Conservation (phyloP, 179 eudicot species). For the Camellia oleifera region DNA sequence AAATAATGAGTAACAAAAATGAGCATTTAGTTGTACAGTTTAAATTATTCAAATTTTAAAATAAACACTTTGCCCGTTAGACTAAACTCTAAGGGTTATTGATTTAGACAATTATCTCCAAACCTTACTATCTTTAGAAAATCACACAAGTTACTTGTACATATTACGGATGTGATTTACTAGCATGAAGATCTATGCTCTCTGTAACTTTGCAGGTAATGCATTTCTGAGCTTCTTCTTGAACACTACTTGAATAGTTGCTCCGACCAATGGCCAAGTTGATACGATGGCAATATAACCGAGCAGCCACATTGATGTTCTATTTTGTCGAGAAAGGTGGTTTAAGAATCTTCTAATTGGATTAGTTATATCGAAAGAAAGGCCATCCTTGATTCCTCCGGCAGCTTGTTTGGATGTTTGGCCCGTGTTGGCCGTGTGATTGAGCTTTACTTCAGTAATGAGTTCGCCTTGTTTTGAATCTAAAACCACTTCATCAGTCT, state of each 20-base stretch:
- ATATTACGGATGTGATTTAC: not conserved
- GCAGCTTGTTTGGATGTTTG: constrained; percentile 25
- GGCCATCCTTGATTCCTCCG: constrained; percentile 12
- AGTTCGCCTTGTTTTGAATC: constrained; percentile 25
- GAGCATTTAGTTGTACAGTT: too few species aligned
- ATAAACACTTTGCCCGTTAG: too few species aligned
- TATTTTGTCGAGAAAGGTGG: constrained; percentile 46
- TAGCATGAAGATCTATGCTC: constrained; percentile 23
- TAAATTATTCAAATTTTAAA: too few species aligned
- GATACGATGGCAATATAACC: constrained; percentile 50
- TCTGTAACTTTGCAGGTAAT: constrained; percentile 26
- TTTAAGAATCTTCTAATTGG: constrained; percentile 35
- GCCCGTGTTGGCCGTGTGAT: constrained; percentile 1
- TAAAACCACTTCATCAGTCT: constrained; percentile 10
- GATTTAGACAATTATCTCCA: too few species aligned
- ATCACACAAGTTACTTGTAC: not conserved
- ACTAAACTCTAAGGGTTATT: too few species aligned
- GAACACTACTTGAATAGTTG: constrained; percentile 44
- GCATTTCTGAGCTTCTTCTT: constrained; percentile 37
- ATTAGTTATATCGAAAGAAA: constrained; percentile 21
- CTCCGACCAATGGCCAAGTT: constrained; percentile 58
- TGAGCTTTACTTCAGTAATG: constrained; percentile 20
- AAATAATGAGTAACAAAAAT: too few species aligned
- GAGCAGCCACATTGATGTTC: constrained; percentile 59
- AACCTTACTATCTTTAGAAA: too few species aligned